Conservation (phyloP, 768 basidiomycete genomes). For the Galerina sulciceps region DNA sequence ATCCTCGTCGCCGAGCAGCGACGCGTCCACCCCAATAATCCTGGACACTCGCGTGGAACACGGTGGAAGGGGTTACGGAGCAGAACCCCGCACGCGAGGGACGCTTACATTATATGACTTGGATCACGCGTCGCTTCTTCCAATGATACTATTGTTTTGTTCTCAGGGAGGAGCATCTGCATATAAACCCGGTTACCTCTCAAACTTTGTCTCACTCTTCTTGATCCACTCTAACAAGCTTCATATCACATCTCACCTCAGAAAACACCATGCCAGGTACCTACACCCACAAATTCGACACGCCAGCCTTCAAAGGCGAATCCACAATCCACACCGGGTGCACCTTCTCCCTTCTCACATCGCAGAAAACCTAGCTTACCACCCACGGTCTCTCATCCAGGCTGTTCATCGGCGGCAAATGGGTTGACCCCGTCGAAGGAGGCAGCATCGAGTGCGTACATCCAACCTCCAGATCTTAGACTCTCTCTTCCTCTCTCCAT, state of each 20-base stretch:
- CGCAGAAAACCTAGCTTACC: not conserved
- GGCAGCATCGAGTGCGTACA: conserved; percentile 68
- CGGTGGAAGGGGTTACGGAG: too few species aligned
- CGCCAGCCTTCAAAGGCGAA: conserved; percentile 56
- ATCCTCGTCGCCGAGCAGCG: too few species aligned
- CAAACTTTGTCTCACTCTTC: not conserved
- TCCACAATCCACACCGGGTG: conserved; percentile 60
- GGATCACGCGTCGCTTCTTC: too few species aligned
- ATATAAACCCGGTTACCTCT: not conserved
- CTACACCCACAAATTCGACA: conserved; percentile 56
- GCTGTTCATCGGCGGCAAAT: conserved; percentile 73
- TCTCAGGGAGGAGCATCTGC: not conserved
- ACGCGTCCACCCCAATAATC: too few species aligned
- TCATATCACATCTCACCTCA: not conserved
- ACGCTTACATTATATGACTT: too few species aligned
- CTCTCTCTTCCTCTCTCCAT: too few species aligned
- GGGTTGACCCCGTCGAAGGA: conserved; percentile 58
- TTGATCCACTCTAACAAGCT: not conserved
- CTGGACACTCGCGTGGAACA: too few species aligned
- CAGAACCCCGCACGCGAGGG: too few species aligned
- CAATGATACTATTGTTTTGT: too few species aligned
- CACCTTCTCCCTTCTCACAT: not conserved
- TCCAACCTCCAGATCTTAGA: too few species aligned
- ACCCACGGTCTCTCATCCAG: conserved; percentile 31
- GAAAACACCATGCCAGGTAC: conserved; percentile 34